Evolutionary conservation across 208 protist species (phyloP), one percentile per base, ranked within the genome.

Genomic region (Lotmaria passim): DNA sequence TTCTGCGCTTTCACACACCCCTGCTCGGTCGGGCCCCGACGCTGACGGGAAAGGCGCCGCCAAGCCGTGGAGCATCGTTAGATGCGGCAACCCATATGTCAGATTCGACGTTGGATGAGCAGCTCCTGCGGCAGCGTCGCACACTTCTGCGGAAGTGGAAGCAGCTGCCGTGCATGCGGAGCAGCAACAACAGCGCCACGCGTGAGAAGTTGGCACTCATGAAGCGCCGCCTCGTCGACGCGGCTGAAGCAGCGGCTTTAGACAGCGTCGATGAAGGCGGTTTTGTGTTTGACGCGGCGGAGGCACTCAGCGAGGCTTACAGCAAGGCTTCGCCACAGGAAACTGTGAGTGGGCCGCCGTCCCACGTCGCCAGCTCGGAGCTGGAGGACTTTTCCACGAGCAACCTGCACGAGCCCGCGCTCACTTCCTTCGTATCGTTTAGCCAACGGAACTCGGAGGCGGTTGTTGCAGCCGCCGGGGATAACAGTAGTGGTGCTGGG

Each of bases 91-190:
- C n/a, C 12, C 28, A 11, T 23, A 14, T n/a, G n/a, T n/a, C 60
- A 1, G 31, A 41, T 17, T n/a, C n/a, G 10, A 1, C 15, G 21
- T 64, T 77, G 33, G 41, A 70, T n/a, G 57, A 66, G 56, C 71
- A 77, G 63, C 63, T 77, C 24, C 39, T 77, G 30, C 47, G 28
- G n/a, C 31, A 60, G 56, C 11, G 33, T 8, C 36, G 0, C 23
- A 46, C 14, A 6, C 63, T 77, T 0, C 41, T 77, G 46, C 24
- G 47, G 23, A 58, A 66, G 57, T 77, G 71, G 71, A 67, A 63
- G 24, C 63, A 48, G 11, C 71, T 77, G 26, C 46, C 52, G 21
- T 77, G 63, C 50, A 66, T 77, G 71, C 71, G 57, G 3, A 36
- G 26, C 50, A 69, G 51, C 63, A 60, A 7, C 51, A 58, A 28